A percentile compares a stretch with the other conserved stretches of the same genome.
Conservation (phyloP, 352 stramenopile species). For the Phytopythium oedochilum region DNA sequence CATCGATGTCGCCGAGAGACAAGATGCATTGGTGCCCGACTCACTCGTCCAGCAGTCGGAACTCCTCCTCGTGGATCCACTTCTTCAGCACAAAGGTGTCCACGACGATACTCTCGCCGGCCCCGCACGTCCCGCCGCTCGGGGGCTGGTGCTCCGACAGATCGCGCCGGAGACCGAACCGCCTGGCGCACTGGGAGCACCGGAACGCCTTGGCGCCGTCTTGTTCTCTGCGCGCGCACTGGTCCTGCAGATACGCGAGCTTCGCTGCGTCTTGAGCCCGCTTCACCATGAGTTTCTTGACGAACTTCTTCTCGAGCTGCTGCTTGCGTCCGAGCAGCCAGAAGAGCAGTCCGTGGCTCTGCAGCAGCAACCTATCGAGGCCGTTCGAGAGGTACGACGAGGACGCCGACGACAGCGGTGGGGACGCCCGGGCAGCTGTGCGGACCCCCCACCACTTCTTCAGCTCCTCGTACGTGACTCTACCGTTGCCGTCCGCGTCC, state of each 20-base stretch:
- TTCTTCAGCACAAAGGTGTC: constrained; percentile 31
- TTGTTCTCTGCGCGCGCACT: constrained; percentile 8
- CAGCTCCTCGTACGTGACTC: constrained; percentile 28
- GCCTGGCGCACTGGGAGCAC: constrained; percentile 23
- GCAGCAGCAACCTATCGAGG: constrained; percentile 28
- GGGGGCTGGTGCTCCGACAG: constrained; percentile 21
- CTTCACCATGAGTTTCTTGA: constrained; percentile 41
- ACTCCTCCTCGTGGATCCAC: constrained; percentile 42
- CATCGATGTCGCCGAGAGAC: too few species aligned
- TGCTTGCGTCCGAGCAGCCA: constrained; percentile 40
- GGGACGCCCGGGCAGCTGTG: not conserved
- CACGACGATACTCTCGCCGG: constrained; percentile 13
- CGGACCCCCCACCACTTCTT: constrained; percentile 29
- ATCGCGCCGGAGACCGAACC: constrained; percentile 32
- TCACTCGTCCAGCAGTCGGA: constrained; percentile 28
- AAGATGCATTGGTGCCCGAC: too few species aligned
- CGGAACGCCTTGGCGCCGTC: constrained; percentile 9
- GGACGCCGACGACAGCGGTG: constrained; percentile 19
- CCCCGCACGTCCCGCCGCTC: constrained; percentile 7
- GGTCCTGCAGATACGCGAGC: constrained; percentile 10
- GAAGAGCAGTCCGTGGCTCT: constrained; percentile 39
- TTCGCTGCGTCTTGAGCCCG: constrained; percentile 26
- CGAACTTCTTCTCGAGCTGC: constrained; percentile 42
- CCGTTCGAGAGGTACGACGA: constrained; percentile 26
- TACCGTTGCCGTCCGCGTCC: constrained; percentile 23